A percentile compares a stretch with the other conserved stretches of the same genome.
These are phyloP conservation scores for Ceratonia siliqua DNA, from an alignment of 306 rosid genomes.

Conservation along the genomic window DNA sequence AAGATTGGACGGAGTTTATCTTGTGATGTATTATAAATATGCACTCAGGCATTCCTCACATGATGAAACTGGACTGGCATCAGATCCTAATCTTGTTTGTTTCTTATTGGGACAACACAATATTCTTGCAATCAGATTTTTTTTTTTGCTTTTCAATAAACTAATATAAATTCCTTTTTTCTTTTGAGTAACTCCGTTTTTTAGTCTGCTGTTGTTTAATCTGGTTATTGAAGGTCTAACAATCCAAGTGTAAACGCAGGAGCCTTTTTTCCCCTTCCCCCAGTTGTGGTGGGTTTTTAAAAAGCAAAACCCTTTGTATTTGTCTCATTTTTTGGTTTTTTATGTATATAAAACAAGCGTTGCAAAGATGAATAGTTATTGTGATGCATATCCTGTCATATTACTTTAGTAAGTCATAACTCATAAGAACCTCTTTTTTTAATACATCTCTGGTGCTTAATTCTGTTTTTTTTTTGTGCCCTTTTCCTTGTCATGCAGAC, in stretches of 20 bases:
- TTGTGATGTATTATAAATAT: not conserved
- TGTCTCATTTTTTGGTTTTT: not conserved
- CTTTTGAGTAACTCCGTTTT: not conserved
- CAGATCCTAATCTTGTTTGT: slow-evolving; percentile 13
- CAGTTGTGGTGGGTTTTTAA: not conserved
- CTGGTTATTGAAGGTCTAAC: not conserved
- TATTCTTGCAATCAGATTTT: not conserved
- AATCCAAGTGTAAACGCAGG: not conserved
- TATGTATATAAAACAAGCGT: not conserved
- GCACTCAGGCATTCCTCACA: not conserved
- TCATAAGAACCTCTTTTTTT: not conserved
- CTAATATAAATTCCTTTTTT: not conserved
- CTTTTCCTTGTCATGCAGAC: slow-evolving; percentile 45
- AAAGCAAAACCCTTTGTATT: not conserved
- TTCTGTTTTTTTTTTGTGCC: slow-evolving; percentile 15
- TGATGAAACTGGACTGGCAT: not conserved
- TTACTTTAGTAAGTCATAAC: not conserved
- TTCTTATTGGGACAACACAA: not conserved
- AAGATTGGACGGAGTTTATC: not conserved
- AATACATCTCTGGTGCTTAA: not conserved
- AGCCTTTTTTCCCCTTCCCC: not conserved
- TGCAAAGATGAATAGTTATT: slow-evolving; percentile 14
- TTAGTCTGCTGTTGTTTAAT: not conserved
- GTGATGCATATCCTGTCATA: not conserved
- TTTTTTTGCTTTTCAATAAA: not conserved